Percentiles rank a stretch among this genome's conserved stretches.
phyloP scores from a whole-genome alignment of 805 yeast genomes.

The Candida namnaoensis region DNA sequence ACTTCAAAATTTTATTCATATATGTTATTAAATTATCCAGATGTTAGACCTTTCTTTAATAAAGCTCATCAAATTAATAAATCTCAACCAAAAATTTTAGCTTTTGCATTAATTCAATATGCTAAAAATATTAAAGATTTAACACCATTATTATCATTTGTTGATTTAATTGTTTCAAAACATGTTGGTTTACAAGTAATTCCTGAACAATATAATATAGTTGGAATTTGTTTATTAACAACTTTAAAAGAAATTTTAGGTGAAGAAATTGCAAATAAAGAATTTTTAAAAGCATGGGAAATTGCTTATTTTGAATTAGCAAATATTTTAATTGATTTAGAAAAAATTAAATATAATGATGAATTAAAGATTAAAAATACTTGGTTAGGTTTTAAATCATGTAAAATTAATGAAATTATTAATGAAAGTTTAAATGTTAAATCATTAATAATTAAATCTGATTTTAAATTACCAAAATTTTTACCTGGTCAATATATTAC shows the following conservation, averaged over 20 bases:
- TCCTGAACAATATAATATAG: slow-evolving; percentile 61
- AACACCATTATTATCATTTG: slow-evolving; percentile 41
- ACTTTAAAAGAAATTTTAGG: slow-evolving; percentile 51
- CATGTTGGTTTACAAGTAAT: slow-evolving; percentile 56
- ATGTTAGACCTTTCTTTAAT: slow-evolving; percentile 54
- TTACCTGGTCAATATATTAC: slow-evolving; percentile 32
- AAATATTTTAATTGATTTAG: slow-evolving; percentile 47
- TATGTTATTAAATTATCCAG: slow-evolving; percentile 46
- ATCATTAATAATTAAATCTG: slow-evolving; percentile 41
- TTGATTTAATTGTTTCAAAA: slow-evolving; percentile 51
- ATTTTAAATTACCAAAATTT: slow-evolving; percentile 19
- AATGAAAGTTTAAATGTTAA: slow-evolving; percentile 38
- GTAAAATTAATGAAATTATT: slow-evolving; percentile 32
- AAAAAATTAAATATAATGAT: slow-evolving; percentile 33
- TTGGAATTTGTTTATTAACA: slow-evolving; percentile 46
- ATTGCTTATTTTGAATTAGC: slow-evolving; percentile 61
- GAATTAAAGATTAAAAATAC: slow-evolving; percentile 22
- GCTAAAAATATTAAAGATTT: slow-evolving; percentile 57
- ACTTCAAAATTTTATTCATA: slow-evolving; percentile 45
- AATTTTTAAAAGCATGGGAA: slow-evolving; percentile 54
- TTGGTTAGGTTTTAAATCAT: slow-evolving; percentile 55
- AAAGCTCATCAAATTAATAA: slow-evolving; percentile 43
- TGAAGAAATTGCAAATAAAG: slow-evolving; percentile 45
- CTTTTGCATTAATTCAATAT: slow-evolving; percentile 50
- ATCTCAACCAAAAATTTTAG: slow-evolving; percentile 56